A percentile compares a stretch with the other conserved stretches of the same genome.
Evolutionary conservation across 225 moss, liverwort and hornwort species (phyloP).

Genomic region (Pleurozium schreberi): DNA sequence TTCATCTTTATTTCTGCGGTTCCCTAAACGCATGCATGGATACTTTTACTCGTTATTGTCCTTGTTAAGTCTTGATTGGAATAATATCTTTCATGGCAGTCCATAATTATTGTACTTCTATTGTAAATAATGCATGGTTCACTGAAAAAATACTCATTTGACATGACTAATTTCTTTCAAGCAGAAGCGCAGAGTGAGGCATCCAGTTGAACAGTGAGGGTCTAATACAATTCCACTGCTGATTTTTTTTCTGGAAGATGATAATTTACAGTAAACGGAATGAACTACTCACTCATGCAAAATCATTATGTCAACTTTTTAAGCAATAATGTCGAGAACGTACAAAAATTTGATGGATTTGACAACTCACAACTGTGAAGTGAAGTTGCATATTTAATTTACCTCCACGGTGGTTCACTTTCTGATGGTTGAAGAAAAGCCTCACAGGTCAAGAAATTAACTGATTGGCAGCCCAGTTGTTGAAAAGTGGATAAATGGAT

Average conservation of each 20-base stretch:
- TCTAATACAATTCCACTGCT: accelerated
- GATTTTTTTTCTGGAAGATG: no score
- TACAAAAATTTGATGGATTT: not conserved
- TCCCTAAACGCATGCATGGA: not conserved
- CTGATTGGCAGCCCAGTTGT: not conserved
- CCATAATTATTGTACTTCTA: no score
- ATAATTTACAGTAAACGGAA: not conserved
- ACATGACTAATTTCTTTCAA: not conserved
- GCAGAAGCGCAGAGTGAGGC: not conserved
- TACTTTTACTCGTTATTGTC: not conserved
- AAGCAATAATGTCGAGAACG: no score
- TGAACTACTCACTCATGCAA: not conserved
- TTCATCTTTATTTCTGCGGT: not conserved
- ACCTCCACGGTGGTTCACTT: not conserved
- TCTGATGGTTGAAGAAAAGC: not conserved
- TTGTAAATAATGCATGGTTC: not conserved
- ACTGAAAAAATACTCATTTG: not conserved
- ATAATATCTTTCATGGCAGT: no score
- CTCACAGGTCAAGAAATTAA: not conserved
- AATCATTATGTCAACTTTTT: not conserved
- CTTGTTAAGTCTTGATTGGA: not conserved
- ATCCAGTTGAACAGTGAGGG: no score
- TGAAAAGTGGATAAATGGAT: not conserved
- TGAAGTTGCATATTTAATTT: not conserved
- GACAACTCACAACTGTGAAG: not conserved